These are phyloP conservation scores for Annulohypoxylon truncatum DNA, from an alignment of 2,329 filamentous ascomycete genomes.

Conservation along the genomic window DNA sequence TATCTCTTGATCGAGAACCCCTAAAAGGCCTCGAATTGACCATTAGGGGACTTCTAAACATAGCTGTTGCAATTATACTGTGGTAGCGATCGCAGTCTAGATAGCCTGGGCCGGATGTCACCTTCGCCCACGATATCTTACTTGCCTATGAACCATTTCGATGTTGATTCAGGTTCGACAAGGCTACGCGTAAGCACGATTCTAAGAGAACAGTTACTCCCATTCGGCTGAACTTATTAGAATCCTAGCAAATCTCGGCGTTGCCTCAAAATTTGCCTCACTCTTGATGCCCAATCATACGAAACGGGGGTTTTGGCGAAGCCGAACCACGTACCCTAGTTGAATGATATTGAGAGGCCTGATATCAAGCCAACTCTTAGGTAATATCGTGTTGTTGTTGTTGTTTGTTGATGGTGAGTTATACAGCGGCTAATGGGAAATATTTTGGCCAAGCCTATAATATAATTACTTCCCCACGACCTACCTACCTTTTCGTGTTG, in stretches of 20 bases:
- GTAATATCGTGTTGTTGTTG: not conserved
- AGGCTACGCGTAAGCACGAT: slow-evolving; percentile 3
- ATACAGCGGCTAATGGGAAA: not conserved
- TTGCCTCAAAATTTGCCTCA: slow-evolving; percentile 21
- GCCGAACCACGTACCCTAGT: slow-evolving; percentile 18
- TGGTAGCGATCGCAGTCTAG: slow-evolving; percentile 19
- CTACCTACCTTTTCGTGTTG: slow-evolving; percentile 3
- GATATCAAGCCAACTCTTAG: not conserved
- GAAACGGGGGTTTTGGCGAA: slow-evolving; percentile 15
- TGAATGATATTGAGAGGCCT: slow-evolving; percentile 13
- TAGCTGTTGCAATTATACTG: not conserved
- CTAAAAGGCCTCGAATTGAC: not conserved
- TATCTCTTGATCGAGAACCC: slow-evolving; percentile 8
- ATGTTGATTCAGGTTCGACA: slow-evolving; percentile 12
- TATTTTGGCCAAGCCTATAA: not conserved
- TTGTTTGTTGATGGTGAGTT: slow-evolving; percentile 17
- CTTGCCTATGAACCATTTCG: slow-evolving; percentile 11
- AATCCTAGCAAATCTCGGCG: slow-evolving; percentile 12
- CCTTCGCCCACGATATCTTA: slow-evolving; percentile 16
- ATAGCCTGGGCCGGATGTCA: slow-evolving; percentile 17
- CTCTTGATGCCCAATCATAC: slow-evolving; percentile 32
- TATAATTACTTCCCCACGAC: not conserved
- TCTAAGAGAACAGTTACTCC: slow-evolving; percentile 10
- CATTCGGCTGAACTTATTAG: slow-evolving; percentile 5
- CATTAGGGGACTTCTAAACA: not conserved